Evolutionary conservation across 495 filamentous ascomycete species (phyloP).

Genomic region (Neurospora sp.): DNA sequence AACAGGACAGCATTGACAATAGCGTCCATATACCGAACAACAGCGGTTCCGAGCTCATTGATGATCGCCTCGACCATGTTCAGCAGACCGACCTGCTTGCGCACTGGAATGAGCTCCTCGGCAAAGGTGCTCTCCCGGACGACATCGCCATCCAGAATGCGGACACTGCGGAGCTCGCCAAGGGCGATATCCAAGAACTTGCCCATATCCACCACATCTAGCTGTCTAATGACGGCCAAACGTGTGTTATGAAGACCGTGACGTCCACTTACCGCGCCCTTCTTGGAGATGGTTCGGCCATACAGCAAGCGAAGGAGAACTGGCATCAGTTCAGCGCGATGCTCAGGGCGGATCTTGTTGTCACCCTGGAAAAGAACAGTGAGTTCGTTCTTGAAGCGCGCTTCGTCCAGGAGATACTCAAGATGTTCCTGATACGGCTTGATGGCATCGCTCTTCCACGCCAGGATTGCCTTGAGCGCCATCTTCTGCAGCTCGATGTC

Average conservation of each 20-base stretch:
- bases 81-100: conserved; percentile 79
- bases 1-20: conserved; percentile 69
- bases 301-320: conserved; percentile 83
- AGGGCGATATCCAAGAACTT: conserved; percentile 77
- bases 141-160: conserved; percentile 40
- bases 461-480: conserved; percentile 72
- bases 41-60: conserved; percentile 62
- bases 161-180: conserved; percentile 52
- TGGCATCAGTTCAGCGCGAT: conserved; percentile 65
- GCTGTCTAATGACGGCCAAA: conserved; percentile 40
- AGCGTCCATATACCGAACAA: conserved; percentile 48
- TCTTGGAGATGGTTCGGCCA: conserved; percentile 74
- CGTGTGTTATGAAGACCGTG: conserved; percentile 56
- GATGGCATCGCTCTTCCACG: conserved; percentile 75
- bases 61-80: conserved; percentile 89
- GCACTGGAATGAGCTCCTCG: conserved; percentile 45
- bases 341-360: conserved; percentile 61
- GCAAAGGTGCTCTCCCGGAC: conserved; percentile 41
- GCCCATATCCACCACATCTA: conserved; percentile 52
- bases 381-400: conserved; percentile 84
- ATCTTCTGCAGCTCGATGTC: conserved; percentile 81
- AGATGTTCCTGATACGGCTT: conserved; percentile 78
- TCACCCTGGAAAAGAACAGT: conserved; percentile 78
- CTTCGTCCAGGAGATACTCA: conserved; percentile 81
- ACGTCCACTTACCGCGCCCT: conserved; percentile 53